A percentile compares a stretch with the other conserved stretches of the same genome.
These are phyloP conservation scores for Solanum piurae DNA, from an alignment of 257 asterid genomes.

Conservation along the genomic window DNA sequence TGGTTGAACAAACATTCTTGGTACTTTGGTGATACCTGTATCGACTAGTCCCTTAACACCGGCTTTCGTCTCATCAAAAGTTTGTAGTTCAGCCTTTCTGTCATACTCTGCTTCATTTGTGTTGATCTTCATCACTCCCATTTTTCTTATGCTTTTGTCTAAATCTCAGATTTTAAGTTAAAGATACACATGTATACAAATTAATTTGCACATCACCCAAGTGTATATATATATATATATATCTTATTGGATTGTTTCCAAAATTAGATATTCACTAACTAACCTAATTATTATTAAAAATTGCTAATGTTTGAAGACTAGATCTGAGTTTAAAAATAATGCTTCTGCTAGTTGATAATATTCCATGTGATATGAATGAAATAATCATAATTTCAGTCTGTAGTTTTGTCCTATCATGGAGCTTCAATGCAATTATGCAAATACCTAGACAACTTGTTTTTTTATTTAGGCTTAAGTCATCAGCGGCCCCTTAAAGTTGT, in stretches of 20 bases:
- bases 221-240: too few relatives aligned
- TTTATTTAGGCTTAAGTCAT: too few relatives aligned
- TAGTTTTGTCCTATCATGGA: not conserved
- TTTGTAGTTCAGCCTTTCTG: not conserved
- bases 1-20: not conserved
- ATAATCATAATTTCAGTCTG: not conserved
- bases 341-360: not conserved
- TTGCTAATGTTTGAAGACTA: not conserved
- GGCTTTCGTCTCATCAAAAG: not conserved
- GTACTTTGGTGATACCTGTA: not conserved
- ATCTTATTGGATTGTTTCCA: too few relatives aligned
- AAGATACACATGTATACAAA: not conserved
- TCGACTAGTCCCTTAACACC: constrained; percentile 7
- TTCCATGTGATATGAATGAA: not conserved
- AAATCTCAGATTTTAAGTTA: not conserved
- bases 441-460: not conserved
- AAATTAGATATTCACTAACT: too few relatives aligned
- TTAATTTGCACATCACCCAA: not conserved
- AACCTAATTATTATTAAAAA: too few relatives aligned
- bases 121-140: not conserved
- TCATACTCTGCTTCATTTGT: not conserved
- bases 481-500: too few relatives aligned
- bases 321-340: not conserved
- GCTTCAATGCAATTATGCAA: not conserved
- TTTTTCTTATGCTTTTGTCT: not conserved